phyloP scores from a whole-genome alignment of 768 basidiomycete genomes.

The Psilocybe azurescens region DNA sequence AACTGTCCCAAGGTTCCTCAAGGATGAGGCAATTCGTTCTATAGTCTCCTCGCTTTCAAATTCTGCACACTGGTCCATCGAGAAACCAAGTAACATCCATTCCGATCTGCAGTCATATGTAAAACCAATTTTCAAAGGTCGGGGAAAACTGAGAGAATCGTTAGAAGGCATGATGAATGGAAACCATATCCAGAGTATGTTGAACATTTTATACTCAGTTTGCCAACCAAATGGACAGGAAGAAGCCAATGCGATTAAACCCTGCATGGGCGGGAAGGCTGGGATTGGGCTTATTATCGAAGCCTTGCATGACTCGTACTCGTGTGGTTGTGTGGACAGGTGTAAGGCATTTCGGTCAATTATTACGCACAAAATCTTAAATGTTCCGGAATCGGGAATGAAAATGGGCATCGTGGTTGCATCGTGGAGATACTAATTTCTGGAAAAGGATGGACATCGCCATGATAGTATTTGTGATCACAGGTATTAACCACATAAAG shows the following conservation, averaged over 20 bases:
- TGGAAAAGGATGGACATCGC: no score
- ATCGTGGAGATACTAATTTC: no score
- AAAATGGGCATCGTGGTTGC: no score
- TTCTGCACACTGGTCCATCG: conserved; percentile 25
- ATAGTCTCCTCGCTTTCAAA: conserved; percentile 26
- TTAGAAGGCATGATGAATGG: conserved; percentile 79
- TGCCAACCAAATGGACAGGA: background rate
- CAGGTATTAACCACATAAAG: conserved; percentile 52
- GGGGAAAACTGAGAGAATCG: conserved; percentile 41
- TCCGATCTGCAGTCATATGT: conserved; percentile 23
- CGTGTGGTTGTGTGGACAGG: no score
- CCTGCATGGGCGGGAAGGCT: no score
- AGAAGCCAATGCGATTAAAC: conserved; percentile 47
- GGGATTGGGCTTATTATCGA: no score
- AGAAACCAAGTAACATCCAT: conserved; percentile 20
- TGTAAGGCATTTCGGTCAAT: no score
- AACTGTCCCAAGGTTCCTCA: conserved; percentile 23
- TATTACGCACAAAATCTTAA: no score
- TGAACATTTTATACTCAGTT: background rate
- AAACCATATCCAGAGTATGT: conserved; percentile 19
- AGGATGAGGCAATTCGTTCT: conserved; percentile 19
- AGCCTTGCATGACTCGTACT: no score
- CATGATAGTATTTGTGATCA: conserved; percentile 57
- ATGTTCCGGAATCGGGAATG: no score
- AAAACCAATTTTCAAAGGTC: conserved; percentile 20